Percentiles rank a stretch among this genome's conserved stretches.
phyloP scores from a whole-genome alignment of 495 filamentous ascomycete genomes.

The Bombardia bombarda region DNA sequence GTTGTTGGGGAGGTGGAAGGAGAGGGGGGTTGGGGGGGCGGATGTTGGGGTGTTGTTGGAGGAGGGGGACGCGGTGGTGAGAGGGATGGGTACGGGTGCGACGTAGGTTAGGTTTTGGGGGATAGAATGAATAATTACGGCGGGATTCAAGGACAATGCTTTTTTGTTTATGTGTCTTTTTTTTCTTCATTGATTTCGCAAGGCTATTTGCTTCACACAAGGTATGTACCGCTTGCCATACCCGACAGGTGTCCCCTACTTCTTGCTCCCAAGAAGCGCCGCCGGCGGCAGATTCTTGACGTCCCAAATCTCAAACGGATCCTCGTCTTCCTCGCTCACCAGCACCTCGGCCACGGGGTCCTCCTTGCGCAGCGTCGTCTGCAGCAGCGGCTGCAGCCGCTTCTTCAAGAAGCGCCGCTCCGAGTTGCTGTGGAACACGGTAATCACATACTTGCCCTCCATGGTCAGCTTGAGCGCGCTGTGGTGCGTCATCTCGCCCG shows the following conservation, averaged over 20 bases:
- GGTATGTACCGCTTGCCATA: neutral
- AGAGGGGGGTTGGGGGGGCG: constrained; percentile 39
- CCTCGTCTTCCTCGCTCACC: constrained; percentile 71
- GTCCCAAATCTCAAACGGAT: constrained; percentile 49
- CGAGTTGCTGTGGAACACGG: constrained; percentile 84
- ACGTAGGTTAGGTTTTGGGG: neutral
- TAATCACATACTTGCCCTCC: constrained; percentile 76
- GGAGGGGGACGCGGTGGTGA: constrained; percentile 42
- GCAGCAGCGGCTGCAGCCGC: constrained; percentile 59
- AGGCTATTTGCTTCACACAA: neutral
- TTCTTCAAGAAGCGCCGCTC: constrained; percentile 72
- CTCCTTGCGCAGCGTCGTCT: constrained; percentile 44
- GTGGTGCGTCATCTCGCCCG: constrained; percentile 90
- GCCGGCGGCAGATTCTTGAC: constrained; percentile 15
- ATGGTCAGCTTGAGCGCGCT: constrained; percentile 80
- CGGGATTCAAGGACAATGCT: neutral
- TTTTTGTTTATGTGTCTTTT: neutral
- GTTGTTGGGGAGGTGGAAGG: constrained; percentile 43
- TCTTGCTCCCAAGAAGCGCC: constrained; percentile 5
- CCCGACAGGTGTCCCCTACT: neutral
- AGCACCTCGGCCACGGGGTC: constrained; percentile 48
- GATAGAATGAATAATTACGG: neutral
- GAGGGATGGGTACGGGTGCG: constrained; percentile 11
- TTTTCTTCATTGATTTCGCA: neutral
- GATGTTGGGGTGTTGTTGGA: constrained; percentile 42